Base-by-base conservation (phyloP, 78 protist species). In the Dictyostelium firmibasis region DNA sequence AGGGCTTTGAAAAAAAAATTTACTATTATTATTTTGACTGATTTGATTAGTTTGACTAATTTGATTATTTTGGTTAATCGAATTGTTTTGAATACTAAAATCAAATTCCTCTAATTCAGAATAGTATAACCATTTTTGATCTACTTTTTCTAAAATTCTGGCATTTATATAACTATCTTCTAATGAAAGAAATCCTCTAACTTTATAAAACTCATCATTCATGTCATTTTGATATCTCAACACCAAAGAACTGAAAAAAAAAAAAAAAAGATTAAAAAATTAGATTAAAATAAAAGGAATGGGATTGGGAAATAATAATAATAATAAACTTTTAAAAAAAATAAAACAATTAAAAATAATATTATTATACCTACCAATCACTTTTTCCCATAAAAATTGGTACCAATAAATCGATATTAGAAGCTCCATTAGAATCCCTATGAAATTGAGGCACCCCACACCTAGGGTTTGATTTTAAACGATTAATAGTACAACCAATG, bases 121-220 rank as follows among this genome's bases (percentile, higher is more conserved):
- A 43, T 87, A 87, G 16, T 79, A 84, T 75, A 87, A 53, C 93
- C 93, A 87, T 79, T 79, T 87, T 64, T 87, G 93, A 79, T 87
- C 93, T 41, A 87, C 81, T 79, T 78, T 87, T 60, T 87, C 85
- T 29, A 87, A 78, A 10, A 87, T 70, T 79, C 93, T 87, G 31
- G 93, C 93, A 64, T 87, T 87, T 16, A 87, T 87, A 87, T 87
- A 87, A 13, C 70, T 25, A 18, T 87, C 93, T 25, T 87, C 93
- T 43, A 78, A 78, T 78, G 93, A 87, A 10, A 87, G 79, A 25
- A 87, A 78, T 11, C 93, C 93, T 44, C 93, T 53, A 36, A 87
- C 85, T 16, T 29, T 78, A 79, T 62, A 69, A 20, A 9, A 77
- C 69, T 27, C 18, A 36, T 11, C 57, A 18, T 35, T 8, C 29